A percentile compares a stretch with the other conserved stretches of the same genome.
These are phyloP conservation scores for Aristolochia contorta DNA, from an alignment of 164 flowering plant species.

Conservation along the genomic window DNA sequence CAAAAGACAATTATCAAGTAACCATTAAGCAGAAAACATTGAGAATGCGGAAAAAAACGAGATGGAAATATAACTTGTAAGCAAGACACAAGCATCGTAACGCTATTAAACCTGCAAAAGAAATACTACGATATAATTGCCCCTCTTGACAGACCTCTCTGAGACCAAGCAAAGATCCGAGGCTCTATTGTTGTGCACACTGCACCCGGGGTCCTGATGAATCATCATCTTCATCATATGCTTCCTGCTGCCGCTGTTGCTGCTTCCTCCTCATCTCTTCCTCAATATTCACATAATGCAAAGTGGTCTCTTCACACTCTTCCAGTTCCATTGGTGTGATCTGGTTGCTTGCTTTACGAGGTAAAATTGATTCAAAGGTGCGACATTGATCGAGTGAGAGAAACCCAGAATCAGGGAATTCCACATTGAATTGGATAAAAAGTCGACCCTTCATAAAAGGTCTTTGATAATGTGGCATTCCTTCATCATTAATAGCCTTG, in stretches of 20 bases:
- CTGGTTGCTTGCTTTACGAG: slow-evolving; percentile 19
- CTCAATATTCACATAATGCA: slow-evolving; percentile 56
- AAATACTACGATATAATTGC: background rate
- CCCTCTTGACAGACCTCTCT: background rate
- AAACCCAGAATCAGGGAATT: slow-evolving; percentile 47
- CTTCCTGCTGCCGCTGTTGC: slow-evolving; percentile 39
- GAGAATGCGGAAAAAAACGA: background rate
- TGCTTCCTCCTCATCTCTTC: slow-evolving; percentile 47
- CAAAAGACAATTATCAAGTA: background rate
- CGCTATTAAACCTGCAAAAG: background rate
- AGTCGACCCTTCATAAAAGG: slow-evolving; percentile 62
- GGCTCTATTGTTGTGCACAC: slow-evolving; percentile 56
- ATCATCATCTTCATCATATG: slow-evolving; percentile 47
- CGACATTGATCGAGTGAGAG: slow-evolving; percentile 38
- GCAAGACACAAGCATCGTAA: background rate
- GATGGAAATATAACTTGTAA: background rate
- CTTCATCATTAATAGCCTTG: slow-evolving; percentile 66
- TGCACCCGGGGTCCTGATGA: slow-evolving; percentile 35
- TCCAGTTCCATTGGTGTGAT: slow-evolving; percentile 45
- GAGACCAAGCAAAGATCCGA: background rate
- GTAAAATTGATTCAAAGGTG: slow-evolving; percentile 29
- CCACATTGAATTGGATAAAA: slow-evolving; percentile 47
- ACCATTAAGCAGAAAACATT: background rate
- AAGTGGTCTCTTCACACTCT: slow-evolving; percentile 55
- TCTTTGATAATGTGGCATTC: slow-evolving; percentile 54